Conservation (phyloP, 2,329 filamentous ascomycete genomes). For the Pseudogymnoascus sp. region DNA sequence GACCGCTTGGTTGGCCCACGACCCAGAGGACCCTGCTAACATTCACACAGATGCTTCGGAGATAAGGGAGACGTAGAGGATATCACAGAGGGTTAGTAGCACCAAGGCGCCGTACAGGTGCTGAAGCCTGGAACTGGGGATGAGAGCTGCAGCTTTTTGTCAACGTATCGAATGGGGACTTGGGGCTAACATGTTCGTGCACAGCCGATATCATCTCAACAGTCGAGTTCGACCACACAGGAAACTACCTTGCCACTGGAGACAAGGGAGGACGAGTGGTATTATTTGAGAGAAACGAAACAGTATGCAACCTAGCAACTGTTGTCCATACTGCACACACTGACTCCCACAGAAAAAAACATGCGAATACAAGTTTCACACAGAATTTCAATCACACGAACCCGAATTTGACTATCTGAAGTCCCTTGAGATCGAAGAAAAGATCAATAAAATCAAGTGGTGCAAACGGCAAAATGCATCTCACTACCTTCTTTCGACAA, state of each 20-base stretch:
- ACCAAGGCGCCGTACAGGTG: background rate
- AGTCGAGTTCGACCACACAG: slow-evolving; percentile 84
- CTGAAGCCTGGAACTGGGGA: background rate
- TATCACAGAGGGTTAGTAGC: slow-evolving; percentile 30
- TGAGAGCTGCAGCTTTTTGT: background rate
- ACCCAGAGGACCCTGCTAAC: slow-evolving; percentile 20
- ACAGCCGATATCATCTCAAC: slow-evolving; percentile 85
- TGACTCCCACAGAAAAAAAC: slow-evolving; percentile 76
- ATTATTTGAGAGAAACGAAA: slow-evolving; percentile 89
- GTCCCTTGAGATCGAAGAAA: slow-evolving; percentile 98
- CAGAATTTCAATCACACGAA: slow-evolving; percentile 98
- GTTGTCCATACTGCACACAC: background rate
- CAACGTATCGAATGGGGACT: slow-evolving; percentile 19
- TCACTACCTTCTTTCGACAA: slow-evolving; percentile 95
- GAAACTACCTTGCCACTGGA: slow-evolving; percentile 83
- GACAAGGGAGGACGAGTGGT: slow-evolving; percentile 83
- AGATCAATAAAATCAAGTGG: slow-evolving; percentile 99
- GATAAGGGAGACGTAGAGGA: slow-evolving; percentile 98
- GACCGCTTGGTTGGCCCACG: slow-evolving; percentile 3
- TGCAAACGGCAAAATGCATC: slow-evolving; percentile 96
- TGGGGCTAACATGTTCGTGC: slow-evolving; percentile 19
- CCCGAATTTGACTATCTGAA: slow-evolving; percentile 99
- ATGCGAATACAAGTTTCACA: slow-evolving; percentile 99
- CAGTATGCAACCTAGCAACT: slow-evolving; percentile 45
- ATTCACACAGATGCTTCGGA: slow-evolving; percentile 75